Evolutionary conservation across 441 rosid genomes (phyloP), one percentile per base, ranked within the genome.

Genomic region (Adansonia gregorii): DNA sequence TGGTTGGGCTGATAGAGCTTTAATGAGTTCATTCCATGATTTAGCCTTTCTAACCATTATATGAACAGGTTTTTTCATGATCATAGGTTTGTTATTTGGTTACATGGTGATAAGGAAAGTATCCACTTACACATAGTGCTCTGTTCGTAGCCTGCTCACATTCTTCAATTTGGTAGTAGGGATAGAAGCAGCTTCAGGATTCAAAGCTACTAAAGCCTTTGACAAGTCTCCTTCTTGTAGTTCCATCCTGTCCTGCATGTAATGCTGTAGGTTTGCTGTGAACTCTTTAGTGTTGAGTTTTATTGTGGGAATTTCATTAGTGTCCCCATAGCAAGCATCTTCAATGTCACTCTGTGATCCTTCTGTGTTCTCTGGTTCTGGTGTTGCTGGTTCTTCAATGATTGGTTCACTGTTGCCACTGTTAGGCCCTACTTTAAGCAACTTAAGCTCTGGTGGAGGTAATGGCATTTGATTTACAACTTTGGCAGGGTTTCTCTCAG

Each of bases 81-180:
- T 52, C 14, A 14, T 15, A 19, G 49, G 19, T 35, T 73, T 24
- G 51, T n/a, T 58, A 58, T 59, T 58, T 45, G 15, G 76, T 73
- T 24, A 63, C 51, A 45, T 78, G 68, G 68, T 74, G 51, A 79
- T 45, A 60, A 27, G 76, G 79, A 74, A 75, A 78, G 75, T 43
- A 67, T 84, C n/a, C 76, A 85, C 99, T 97, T 90, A 94, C 99
- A 97, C 99, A 83, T 86, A 89, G 79, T 97, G 98, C 85, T 97
- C 99, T 63, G 99, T 97, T 65, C 98, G 89, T 72, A 97, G 90
- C 65, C 92, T 88, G 79, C 94, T 89, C 58, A 92, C 82, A 78
- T 89, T 89, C 88, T 97, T 97, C 67, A 94, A 87, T 82, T 89
- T 94, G 46, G 94, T 91, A 12, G 83, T 79, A 43, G 98, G 98